Evolutionary conservation across 495 filamentous ascomycete genomes (phyloP), one percentile per base, ranked within the genome.

Genomic region (Paragyromitra xinjiangensis): DNA sequence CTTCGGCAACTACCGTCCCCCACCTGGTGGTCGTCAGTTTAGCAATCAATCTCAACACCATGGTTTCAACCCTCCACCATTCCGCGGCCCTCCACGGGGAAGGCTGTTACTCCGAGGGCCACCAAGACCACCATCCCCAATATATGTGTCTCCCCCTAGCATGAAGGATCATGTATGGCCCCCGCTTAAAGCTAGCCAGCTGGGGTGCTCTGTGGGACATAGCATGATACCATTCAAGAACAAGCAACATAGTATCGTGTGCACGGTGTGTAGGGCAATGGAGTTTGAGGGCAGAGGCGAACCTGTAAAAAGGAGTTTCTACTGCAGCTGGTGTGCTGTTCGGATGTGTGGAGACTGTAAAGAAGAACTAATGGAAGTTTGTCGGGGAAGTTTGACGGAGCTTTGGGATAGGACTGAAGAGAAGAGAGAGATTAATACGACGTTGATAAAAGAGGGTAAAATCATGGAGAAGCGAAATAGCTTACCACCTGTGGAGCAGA

Each of bases 381-480:
- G 74, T 55, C 26, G 56, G 5, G 74, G 74, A 7, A 59, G 19
- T 6, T 19, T 77, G 26, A n/a, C 29, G 22, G 69, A 77, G 19
- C 61, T 77, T 22, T 77, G 74, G 74, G 74, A 73, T 12, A 77
- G 9, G 59, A 77, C 69, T 1, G 69, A 72, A 6, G 69, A 61
- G 53, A 81, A 67, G 29, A 80, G 71, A 14, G 66, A 50, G 39
- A 39, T 37, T 24, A 81, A 77, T 75, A 82, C 82, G 58, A 34
- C 19, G 7, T 66, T 64, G 12, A n/a, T 65, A 12, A 81, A 39
- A 19, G 66, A 72, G 29, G 75, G 68, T 8, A 77, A 26, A 44
- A 55, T 9, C 24, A 58, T 37, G 70, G 62, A 48, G 26, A 82
- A n/a, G 19, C 7, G 40, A 6, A 44, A 61, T 8, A 59, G 5